A percentile compares a stretch with the other conserved stretches of the same genome.
Conservation (phyloP, 768 basidiomycete species). For the Suillus lakei region DNA sequence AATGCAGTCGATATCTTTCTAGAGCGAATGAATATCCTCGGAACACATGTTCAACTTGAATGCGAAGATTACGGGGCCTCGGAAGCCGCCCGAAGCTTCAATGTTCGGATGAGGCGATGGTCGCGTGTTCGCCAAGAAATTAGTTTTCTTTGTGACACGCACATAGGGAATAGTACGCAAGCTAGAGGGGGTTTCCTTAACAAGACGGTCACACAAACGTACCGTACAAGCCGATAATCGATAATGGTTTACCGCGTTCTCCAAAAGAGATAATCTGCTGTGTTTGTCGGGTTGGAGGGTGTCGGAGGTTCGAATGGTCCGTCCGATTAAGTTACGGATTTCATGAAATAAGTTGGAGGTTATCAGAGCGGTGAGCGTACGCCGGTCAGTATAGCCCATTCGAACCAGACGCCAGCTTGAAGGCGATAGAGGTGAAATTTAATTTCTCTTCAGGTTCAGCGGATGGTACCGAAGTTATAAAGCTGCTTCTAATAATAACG, state of each 20-base stretch:
- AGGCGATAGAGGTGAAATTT: constrained; percentile 2
- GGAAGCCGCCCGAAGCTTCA: not conserved
- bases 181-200: not conserved
- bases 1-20: too few species aligned
- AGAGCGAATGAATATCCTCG: not conserved
- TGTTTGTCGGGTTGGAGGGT: not conserved
- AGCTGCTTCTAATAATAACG: not conserved
- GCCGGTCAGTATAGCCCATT: not conserved
- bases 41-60: not conserved
- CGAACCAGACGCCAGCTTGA: not conserved
- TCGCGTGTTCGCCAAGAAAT: not conserved
- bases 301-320: not conserved
- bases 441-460: not conserved
- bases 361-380: not conserved
- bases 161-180: not conserved
- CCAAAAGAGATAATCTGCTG: not conserved
- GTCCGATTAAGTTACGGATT: too few species aligned
- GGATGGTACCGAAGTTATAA: not conserved
- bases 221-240: not conserved
- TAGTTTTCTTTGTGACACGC: not conserved
- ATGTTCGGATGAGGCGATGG: not conserved
- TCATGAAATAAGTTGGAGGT: too few species aligned
- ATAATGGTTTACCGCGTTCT: not conserved
- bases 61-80: not conserved
- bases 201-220: not conserved